Base-by-base conservation (phyloP, 2,329 filamentous ascomycete species). In the Colletotrichum sp. region DNA sequence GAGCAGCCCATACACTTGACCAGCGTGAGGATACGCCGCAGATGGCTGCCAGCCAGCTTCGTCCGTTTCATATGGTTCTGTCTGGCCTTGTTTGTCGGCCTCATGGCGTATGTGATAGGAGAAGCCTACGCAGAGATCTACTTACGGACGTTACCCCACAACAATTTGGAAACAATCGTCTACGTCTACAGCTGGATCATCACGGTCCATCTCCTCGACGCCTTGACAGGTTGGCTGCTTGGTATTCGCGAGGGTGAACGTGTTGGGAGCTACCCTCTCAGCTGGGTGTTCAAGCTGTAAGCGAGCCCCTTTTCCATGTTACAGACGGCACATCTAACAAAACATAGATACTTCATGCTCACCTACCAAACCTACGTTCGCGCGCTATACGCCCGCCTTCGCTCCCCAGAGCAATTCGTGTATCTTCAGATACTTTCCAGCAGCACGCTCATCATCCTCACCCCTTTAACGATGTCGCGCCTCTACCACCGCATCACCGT, bases 301-400 rank as follows among this genome's bases (percentile, higher is more conserved):
- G 90, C 84, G 26, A 15, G 4, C 8, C 26, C 24, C 34, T 21
- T 65, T 21, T 55, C 24, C 10, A 12, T 7, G 12, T 8, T 32
- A 16, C 38, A 43, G 26, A 16, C 34, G n/a, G 15, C 79, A 80
- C 26, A 24, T 24, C 58, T 63, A 63, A 63, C n/a, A 24, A 15
- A n/a, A 30, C 38, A 24, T 78, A 91, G 90, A 64, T 93, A 93
- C 82, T 93, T 93, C 82, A 91, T 91, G 86, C 84, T 94, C 67
- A 94, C 92, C 8, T 94, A 94, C 82, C 92, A 94, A 83, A 94
- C 92, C 6, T 94, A 94, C 83, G 92, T 94, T 15, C 91, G 92
- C 68, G 92, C 92, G 13, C 83, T 94, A 74, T 94, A 94, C 81
- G 92, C 92, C 16, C 91, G 92, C 21, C 89, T 94, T 16, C 92